Evolutionary conservation across 805 yeast species (phyloP).

Genomic region (Yarrowia divulgata): DNA sequence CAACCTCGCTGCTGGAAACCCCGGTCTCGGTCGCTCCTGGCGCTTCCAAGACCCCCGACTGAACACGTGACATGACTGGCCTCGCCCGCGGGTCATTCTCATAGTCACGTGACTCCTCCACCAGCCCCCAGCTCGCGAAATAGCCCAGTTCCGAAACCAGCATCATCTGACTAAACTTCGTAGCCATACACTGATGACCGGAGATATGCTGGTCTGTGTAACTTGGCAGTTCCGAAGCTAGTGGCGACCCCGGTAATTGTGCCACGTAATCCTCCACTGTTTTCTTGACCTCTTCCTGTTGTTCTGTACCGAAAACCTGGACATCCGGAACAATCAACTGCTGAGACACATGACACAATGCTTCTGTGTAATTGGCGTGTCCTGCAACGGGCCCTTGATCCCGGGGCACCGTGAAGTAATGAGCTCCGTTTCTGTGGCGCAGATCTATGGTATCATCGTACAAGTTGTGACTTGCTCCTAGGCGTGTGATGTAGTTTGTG

Average conservation of each 20-base stretch:
- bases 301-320: not conserved
- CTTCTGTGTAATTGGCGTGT: slow-evolving; percentile 26
- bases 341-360: slow-evolving; percentile 4
- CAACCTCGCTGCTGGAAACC: not conserved
- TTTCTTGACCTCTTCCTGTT: not conserved
- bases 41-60: not conserved
- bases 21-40: not conserved
- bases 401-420: slow-evolving; percentile 9
- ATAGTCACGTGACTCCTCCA: slow-evolving; percentile 6
- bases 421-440: slow-evolving; percentile 6
- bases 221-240: not conserved
- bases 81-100: not conserved
- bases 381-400: slow-evolving; percentile 27
- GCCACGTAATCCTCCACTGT: not conserved
- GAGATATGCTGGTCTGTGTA: slow-evolving; percentile 8
- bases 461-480: slow-evolving; percentile 16
- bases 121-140: slow-evolving; percentile 20
- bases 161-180: slow-evolving; percentile 2
- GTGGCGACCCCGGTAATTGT: not conserved
- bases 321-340: slow-evolving; percentile 7
- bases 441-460: slow-evolving; percentile 6
- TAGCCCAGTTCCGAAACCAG: slow-evolving; percentile 21
- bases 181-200: slow-evolving; percentile 19
- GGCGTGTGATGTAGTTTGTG: slow-evolving; percentile 6
- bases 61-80: not conserved